Evolutionary conservation across 1,284 basidiomycete species (phyloP).

Genomic region (Sanguinoderma infundibulare): DNA sequence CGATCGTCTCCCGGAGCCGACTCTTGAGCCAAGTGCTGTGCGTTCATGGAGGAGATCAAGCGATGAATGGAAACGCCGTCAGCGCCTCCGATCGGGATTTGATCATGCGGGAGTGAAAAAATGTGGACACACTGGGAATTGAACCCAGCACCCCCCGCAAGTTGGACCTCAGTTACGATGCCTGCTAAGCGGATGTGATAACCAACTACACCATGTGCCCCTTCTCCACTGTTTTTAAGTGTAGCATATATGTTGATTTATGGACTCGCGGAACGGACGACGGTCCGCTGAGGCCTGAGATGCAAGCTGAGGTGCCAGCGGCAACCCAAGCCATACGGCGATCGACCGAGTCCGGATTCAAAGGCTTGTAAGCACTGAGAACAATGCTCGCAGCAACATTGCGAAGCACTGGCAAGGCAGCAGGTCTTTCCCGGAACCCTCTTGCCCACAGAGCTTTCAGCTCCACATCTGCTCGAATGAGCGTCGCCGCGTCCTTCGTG

Average conservation of each 20-base stretch:
- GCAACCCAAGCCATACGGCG: too few species aligned
- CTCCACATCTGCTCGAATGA: constrained; percentile 26
- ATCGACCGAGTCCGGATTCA: too few species aligned
- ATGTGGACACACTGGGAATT: constrained; percentile 40
- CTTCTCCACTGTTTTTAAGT: background rate
- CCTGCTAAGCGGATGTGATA: constrained; percentile 53
- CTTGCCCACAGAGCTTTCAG: constrained; percentile 19
- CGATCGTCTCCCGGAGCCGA: too few species aligned
- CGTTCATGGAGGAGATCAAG: too few species aligned
- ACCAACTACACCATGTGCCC: constrained; percentile 54
- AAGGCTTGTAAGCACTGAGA: background rate
- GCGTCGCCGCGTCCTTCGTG: constrained; percentile 48
- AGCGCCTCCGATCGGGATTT: too few species aligned
- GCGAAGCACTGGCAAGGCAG: constrained; percentile 1
- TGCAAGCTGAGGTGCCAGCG: too few species aligned
- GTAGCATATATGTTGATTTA: background rate
- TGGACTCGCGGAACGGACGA: background rate
- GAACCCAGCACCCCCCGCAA: constrained; percentile 41
- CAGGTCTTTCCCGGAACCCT: background rate
- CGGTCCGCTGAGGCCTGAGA: too few species aligned
- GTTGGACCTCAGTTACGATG: background rate
- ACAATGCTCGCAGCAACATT: constrained; percentile 16
- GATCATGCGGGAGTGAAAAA: too few species aligned
- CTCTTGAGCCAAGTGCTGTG: too few species aligned
- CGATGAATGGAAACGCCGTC: too few species aligned